A percentile compares a stretch with the other conserved stretches of the same genome.
These are phyloP conservation scores for Jaltomata sinuosa DNA, from an alignment of 257 asterid genomes.

Conservation along the genomic window DNA sequence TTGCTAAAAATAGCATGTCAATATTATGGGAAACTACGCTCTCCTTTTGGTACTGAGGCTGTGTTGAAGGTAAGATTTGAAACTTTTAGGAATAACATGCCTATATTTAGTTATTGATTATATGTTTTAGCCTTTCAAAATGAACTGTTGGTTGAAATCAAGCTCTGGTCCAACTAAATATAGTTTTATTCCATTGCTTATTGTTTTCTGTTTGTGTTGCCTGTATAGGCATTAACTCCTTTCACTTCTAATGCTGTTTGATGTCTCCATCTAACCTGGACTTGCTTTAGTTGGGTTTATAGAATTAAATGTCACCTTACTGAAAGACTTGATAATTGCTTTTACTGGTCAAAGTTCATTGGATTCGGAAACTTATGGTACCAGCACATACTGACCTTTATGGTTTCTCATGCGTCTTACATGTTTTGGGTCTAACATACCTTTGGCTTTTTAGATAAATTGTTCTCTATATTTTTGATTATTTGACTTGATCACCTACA, in stretches of 20 bases:
- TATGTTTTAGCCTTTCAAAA: neutral
- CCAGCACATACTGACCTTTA: neutral
- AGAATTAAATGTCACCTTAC: neutral
- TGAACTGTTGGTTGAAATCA: neutral
- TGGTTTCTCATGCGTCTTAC: neutral
- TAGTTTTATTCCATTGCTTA: neutral
- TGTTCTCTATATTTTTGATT: neutral
- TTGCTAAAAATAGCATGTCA: conserved; percentile 79
- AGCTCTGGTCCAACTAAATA: neutral
- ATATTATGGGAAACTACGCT: conserved; percentile 82
- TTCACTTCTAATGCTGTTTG: neutral
- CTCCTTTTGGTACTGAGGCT: conserved; percentile 79
- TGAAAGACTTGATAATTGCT: neutral
- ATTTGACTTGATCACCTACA: neutral
- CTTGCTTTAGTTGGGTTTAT: neutral
- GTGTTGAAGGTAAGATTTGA: conserved; percentile 38
- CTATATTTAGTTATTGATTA: neutral
- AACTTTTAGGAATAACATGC: neutral
- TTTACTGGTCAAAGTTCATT: neutral
- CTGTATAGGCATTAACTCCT: neutral
- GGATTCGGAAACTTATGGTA: neutral
- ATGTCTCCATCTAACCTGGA: neutral
- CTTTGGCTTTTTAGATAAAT: neutral
- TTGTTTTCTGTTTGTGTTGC: neutral
- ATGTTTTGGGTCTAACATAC: neutral